Evolutionary conservation across 768 basidiomycete species (phyloP), one percentile per base, ranked within the genome.

Genomic region (Trametes villosa): DNA sequence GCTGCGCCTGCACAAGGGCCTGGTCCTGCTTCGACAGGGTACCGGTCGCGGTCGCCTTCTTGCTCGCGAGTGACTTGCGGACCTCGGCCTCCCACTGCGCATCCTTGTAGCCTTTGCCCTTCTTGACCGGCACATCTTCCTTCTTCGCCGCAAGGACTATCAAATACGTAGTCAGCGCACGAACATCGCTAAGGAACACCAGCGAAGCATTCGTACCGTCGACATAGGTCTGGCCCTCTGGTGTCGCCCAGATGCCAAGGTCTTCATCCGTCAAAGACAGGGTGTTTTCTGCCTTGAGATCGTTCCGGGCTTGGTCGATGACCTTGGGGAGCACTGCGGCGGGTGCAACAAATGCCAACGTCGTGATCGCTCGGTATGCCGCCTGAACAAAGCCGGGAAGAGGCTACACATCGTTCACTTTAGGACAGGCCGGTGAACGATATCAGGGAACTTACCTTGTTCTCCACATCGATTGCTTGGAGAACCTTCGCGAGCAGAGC

Each of bases 51-150:
- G 74, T 69, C 1, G 80, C 74, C 11, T 84, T 81, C 78, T 98
- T 98, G 56, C 76, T 84, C 7, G 92, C 91, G 1, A 98, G 78
- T 0, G 88, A 86, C 65, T 91, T 88, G 11, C 95, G 85, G n/a
- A 96, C 78, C 61, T 99, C 96, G 27, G 88, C 89, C 62, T 99
- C 97, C 96, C 96, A 99, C 68, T 92, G 89, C 18, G 92, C 89
- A 15, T 96, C 90, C 34, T 92, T 93, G 6, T 90, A 86, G 59
- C 88, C 90, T 67, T 97, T 98, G 15, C 93, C 91, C 71, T 96
- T 96, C 64, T 75, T 81, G 74, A 71, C 77, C 47, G 68, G 77
- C 4, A 82, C 79, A 1, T 78, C 79, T 12, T 72, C 71, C 67
- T 89, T 89, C 57, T 83, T 83, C 2, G 80, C 75, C 11, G 86